phyloP scores from a whole-genome alignment of 148 eudicot genomes.

The Nepenthes gracilis region DNA sequence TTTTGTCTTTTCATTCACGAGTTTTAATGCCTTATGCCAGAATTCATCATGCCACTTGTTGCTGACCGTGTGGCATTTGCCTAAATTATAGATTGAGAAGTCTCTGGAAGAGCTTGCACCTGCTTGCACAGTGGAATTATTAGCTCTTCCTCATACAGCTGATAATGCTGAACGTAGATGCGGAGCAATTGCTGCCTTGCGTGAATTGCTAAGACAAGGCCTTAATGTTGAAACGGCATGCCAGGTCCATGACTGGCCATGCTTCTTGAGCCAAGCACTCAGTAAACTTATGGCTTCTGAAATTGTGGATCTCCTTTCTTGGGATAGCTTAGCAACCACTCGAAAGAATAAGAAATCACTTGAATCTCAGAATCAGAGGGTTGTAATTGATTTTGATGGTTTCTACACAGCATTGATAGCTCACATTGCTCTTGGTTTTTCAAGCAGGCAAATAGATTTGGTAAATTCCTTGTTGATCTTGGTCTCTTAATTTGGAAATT shows the following conservation, averaged over 20 bases:
- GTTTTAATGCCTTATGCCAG: no score
- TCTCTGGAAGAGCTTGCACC: constrained; percentile 94
- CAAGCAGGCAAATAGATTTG: constrained; percentile 74
- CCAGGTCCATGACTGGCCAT: constrained; percentile 88
- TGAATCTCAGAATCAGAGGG: constrained; percentile 89
- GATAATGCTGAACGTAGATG: constrained; percentile 81
- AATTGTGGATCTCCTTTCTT: constrained; percentile 84
- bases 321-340: constrained; percentile 77
- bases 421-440: constrained; percentile 86
- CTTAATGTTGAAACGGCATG: constrained; percentile 74
- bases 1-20: no score
- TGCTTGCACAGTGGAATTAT: constrained; percentile 84
- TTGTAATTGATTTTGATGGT: constrained; percentile 74
- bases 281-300: constrained; percentile 76
- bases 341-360: constrained; percentile 90
- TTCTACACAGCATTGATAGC: constrained; percentile 69
- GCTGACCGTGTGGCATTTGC: neutral
- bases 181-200: constrained; percentile 87
- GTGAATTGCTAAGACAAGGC: constrained; percentile 86
- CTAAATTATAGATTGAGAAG: constrained; percentile 63
- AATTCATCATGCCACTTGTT: no score
- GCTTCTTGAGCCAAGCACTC: constrained; percentile 77
- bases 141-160: constrained; percentile 73
- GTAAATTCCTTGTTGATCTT: constrained; percentile 31
- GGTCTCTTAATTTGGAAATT: neutral